Base-by-base conservation (phyloP, 2,329 filamentous ascomycete genomes). In the Clonostachys byssicola region DNA sequence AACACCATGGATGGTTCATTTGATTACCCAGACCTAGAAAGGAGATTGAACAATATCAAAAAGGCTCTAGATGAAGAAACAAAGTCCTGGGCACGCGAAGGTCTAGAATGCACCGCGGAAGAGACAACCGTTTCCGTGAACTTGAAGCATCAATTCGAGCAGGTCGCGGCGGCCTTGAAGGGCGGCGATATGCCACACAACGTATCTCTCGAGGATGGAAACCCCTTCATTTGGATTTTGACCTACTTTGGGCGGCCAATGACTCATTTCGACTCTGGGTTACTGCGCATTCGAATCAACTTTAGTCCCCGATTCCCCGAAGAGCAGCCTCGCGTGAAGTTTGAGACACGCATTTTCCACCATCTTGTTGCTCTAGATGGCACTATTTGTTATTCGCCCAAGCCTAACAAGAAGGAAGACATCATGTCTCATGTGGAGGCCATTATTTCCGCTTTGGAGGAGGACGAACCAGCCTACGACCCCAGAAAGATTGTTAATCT, bases 211-310 rank as follows among this genome's bases (percentile, higher is more conserved):
- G 84, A 88, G 33, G 77, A 94, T 53, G 80, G 77, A 38, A 97
- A 96, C 57, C 92, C 92, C 0, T 96, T 96, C 60, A 76, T 92
- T 17, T 97, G 94, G 94, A 67, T 78, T 17, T 64, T 97, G 50
- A 94, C 89, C 2, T 92, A 96, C 62, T 95, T 96, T 61, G 94
- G 94, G 23, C 81, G 86, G 47, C 89, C 91, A 1, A 95, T 94
- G 86, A 95, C 91, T 6, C 91, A 95, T 55, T 80, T 97, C 3
- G 92, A 97, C 56, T 92, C 92, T 14, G 91, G 92, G 3, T 79
- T 97, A 51, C 92, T 97, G 71, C 82, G 81, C 51, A 86, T 96
- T 63, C 86, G 78, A 57, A 75, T 97, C 47, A 76, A 75, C 58
- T 85, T 97, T 58, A 95, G 90, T 57, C 85, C 89, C 6, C 80